Conservation (phyloP, 1,139 yeast species). For the Meyerozyma guilliermondii region DNA sequence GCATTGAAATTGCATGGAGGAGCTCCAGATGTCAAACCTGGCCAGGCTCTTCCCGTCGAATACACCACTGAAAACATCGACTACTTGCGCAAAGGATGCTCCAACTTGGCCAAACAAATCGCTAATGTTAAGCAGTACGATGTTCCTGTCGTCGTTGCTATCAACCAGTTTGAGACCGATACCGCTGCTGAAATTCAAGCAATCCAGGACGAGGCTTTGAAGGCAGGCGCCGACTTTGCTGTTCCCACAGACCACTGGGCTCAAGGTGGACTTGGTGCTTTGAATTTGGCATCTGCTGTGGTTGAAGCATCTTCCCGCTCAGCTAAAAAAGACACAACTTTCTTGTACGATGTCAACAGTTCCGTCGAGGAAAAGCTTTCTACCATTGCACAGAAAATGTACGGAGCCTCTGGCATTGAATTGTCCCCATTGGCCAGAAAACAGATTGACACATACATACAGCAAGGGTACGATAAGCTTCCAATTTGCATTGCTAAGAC, state of each 20-base stretch:
- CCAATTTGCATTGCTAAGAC: slow-evolving; percentile 98
- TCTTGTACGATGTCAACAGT: slow-evolving; percentile 67
- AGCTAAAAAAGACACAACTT: slow-evolving; percentile 51
- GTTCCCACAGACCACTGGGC: slow-evolving; percentile 97
- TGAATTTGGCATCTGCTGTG: slow-evolving; percentile 81
- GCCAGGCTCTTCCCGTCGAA: slow-evolving; percentile 82
- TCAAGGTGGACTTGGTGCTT: slow-evolving; percentile 95
- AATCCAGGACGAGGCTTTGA: slow-evolving; percentile 76
- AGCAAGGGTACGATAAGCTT: slow-evolving; percentile 86
- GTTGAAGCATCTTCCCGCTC: slow-evolving; percentile 58
- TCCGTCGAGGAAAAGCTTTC: slow-evolving; percentile 80
- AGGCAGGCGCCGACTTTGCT: slow-evolving; percentile 95
- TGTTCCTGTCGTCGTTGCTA: slow-evolving; percentile 93
- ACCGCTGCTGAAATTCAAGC: slow-evolving; percentile 78
- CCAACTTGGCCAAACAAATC: slow-evolving; percentile 90
- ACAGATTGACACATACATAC: slow-evolving; percentile 78
- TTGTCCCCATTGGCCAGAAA: slow-evolving; percentile 78
- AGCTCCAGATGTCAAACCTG: slow-evolving; percentile 97
- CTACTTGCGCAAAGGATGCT: slow-evolving; percentile 76
- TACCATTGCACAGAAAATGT: slow-evolving; percentile 83
- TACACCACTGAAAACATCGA: slow-evolving; percentile 85
- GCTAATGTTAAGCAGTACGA: slow-evolving; percentile 82
- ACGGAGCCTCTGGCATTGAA: slow-evolving; percentile 90
- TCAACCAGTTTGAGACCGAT: slow-evolving; percentile 87
- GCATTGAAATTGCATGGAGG: slow-evolving; percentile 98